Conservation (phyloP, 495 filamentous ascomycete genomes). For the Neurospora sp. region DNA sequence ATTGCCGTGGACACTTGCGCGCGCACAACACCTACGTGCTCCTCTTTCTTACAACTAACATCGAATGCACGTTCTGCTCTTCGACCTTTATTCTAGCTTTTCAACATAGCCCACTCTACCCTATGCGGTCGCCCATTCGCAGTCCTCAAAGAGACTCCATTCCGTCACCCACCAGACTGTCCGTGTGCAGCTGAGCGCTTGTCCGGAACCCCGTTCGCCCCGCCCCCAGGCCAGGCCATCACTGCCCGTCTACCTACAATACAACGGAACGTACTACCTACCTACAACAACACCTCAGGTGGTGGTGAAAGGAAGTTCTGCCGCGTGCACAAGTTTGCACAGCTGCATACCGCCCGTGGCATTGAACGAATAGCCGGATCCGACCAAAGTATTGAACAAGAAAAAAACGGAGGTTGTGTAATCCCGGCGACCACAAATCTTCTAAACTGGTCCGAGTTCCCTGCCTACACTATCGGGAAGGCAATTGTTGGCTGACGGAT, state of each 20-base stretch:
- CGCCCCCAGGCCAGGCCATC: neutral
- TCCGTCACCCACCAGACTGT: neutral
- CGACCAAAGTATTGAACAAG: neutral
- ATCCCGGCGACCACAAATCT: neutral
- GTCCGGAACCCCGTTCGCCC: neutral
- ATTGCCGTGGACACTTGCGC: neutral
- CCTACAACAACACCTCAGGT: neutral
- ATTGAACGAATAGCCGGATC: neutral
- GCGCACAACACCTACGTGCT: neutral
- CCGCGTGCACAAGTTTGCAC: neutral
- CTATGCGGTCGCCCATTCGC: neutral
- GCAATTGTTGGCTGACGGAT: neutral
- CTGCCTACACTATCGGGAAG: neutral
- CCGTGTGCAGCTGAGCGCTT: neutral
- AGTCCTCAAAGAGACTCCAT: neutral
- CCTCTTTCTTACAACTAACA: neutral
- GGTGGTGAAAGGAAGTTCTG: neutral
- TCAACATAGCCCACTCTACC: neutral
- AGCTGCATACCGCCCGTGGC: neutral
- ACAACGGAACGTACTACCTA: neutral
- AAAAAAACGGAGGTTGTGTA: neutral
- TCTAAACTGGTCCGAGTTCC: neutral
- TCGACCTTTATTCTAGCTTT: neutral
- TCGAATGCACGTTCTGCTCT: neutral
- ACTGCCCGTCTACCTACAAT: neutral